Base-by-base conservation (phyloP, 2,329 filamentous ascomycete species). In the Lecanicillium sp. region DNA sequence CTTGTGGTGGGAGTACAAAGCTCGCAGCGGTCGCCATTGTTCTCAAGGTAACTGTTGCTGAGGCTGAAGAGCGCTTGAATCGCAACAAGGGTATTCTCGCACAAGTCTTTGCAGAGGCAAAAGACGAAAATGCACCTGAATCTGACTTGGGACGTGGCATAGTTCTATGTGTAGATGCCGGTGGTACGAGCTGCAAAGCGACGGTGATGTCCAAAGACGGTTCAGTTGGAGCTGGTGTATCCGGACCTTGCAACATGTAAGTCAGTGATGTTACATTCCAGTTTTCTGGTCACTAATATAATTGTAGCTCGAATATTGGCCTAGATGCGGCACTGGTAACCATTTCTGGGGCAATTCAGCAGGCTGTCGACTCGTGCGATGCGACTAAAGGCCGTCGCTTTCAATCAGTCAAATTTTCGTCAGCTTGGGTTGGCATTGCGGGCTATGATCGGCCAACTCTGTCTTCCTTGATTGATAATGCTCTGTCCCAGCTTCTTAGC, bases 171-270 rank as follows among this genome's bases (percentile, higher is more conserved):
- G 53, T 67, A 14, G 63, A 67, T 47, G 63, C 62, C 0, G 64
- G 64, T 13, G 63, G 62, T 1, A 63, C 53, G 3, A 65, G 64
- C 43, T 65, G 62, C 42, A 62, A 59, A 15, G 64, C 62, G n/a
- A 53, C 52, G 3, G 41, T 63, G 9, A 41, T 58, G 5, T 50
- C 53, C 13, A 38, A 40, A 2, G 37, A 48, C 14, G 56, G 56
- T 3, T 33, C 45, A 4, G 35, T 47, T 1, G 54, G 52, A 2
- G 46, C 46, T 17, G 60, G 61, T 5, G 51, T 49, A 22, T 51
- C 56, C 27, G 59, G 60, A 3, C 52, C 59, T 14, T 63, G 62
- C 38, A 66, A 67, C 47, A 43, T 65, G 60, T 64, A 52, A 38
- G 56, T 47, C 11, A 13, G 8, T 15, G 11, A 17, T 17, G n/a